phyloP scores from a whole-genome alignment of 129 eudicot species.

The Chrysanthemum seticuspe region DNA sequence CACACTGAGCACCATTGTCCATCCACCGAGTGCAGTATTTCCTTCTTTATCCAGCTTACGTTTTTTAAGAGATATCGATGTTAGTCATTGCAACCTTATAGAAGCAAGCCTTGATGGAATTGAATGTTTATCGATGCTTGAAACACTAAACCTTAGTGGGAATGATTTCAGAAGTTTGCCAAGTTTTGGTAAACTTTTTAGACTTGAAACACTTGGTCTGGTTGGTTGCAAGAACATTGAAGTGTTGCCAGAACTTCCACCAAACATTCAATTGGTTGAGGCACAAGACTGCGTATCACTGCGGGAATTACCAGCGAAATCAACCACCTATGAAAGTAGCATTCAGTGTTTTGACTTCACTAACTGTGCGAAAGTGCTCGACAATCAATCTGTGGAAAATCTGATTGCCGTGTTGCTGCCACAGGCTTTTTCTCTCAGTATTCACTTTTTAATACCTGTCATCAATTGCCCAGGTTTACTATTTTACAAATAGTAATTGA shows the following conservation, averaged over 20 bases:
- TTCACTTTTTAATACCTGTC: neutral
- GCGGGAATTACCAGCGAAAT: conserved; percentile 22
- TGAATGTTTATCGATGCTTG: conserved; percentile 35
- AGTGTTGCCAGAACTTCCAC: conserved; percentile 45
- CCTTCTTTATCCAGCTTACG: conserved; percentile 35
- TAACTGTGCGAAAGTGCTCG: conserved; percentile 26
- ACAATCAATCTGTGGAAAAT: conserved; percentile 34
- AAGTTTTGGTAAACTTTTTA: conserved; percentile 21
- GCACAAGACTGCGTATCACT: conserved; percentile 41
- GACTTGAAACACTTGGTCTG: conserved; percentile 39
- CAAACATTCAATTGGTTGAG: conserved; percentile 29
- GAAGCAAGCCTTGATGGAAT: conserved; percentile 30
- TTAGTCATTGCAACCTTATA: conserved; percentile 30
- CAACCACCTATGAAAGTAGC: conserved; percentile 25
- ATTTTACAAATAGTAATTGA: neutral
- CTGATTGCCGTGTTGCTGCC: conserved; percentile 33
- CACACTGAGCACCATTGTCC: conserved; percentile 8
- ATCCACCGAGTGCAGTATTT: conserved; percentile 22
- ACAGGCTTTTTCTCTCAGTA: conserved; percentile 18
- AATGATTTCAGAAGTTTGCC: conserved; percentile 36
- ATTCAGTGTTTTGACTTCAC: conserved; percentile 32
- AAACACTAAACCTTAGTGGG: conserved; percentile 31
- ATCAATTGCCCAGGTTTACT: neutral
- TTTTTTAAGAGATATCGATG: conserved; percentile 27
- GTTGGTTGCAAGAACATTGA: conserved; percentile 43